Percentiles rank a stretch among this genome's conserved stretches.
These are phyloP conservation scores for Hibiscus syriacus DNA, from an alignment of 345 rosid genomes.

Conservation along the genomic window DNA sequence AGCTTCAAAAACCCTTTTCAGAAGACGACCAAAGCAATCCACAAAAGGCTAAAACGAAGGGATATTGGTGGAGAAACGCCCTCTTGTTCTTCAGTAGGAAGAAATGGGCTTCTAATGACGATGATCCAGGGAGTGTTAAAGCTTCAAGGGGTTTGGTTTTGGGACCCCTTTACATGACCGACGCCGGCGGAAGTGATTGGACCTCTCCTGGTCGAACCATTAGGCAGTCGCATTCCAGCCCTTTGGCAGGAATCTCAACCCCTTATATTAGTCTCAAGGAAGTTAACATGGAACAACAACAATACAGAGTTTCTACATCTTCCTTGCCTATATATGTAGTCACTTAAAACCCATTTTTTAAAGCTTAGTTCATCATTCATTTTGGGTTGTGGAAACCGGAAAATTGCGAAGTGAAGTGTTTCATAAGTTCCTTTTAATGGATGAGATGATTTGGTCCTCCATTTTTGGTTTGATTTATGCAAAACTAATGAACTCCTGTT, in stretches of 20 bases:
- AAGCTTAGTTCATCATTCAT: background rate
- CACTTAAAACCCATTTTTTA: constrained; percentile 23
- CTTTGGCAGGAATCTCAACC: constrained; percentile 55
- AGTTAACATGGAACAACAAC: constrained; percentile 58
- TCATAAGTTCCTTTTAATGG: background rate
- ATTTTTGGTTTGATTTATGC: constrained; percentile 2
- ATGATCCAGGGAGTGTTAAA: constrained; percentile 25
- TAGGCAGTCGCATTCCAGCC: constrained; percentile 52
- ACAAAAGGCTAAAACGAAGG: constrained; percentile 34
- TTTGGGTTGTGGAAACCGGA: background rate
- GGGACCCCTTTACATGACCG: constrained; percentile 66
- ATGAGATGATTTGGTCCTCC: constrained; percentile 1
- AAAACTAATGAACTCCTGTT: constrained; percentile 6
- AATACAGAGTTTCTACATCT: constrained; percentile 43
- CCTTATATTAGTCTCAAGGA: constrained; percentile 78
- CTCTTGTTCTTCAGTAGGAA: constrained; percentile 61
- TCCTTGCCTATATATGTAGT: constrained; percentile 58
- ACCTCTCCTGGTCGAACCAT: constrained; percentile 51
- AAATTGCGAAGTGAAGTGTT: background rate
- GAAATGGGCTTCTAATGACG: constrained; percentile 36
- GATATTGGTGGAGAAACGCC: constrained; percentile 86
- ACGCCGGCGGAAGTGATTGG: constrained; percentile 52
- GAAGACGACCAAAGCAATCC: constrained; percentile 44
- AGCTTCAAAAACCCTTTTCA: constrained; percentile 81
- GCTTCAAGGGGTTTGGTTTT: constrained; percentile 48